A percentile compares a stretch with the other conserved stretches of the same genome.
These are phyloP conservation scores for Pseudocercospora musae DNA, from an alignment of 2,329 filamentous ascomycete species.

Conservation along the genomic window DNA sequence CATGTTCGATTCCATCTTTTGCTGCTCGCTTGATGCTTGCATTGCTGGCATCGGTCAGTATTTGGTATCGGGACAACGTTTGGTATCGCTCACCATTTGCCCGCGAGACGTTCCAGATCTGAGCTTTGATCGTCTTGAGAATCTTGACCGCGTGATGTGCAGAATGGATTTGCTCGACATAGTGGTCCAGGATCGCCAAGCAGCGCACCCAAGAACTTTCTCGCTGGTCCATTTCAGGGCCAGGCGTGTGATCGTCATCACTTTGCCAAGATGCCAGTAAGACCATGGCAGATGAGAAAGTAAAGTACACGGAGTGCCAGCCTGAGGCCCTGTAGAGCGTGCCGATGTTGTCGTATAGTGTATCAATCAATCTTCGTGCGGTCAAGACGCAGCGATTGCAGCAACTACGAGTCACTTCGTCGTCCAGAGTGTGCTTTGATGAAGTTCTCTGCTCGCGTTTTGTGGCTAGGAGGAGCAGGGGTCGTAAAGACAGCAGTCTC, in stretches of 20 bases:
- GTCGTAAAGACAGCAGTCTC: conserved; percentile 24
- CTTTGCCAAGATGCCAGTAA: conserved; percentile 25
- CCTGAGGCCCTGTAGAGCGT: conserved; percentile 26
- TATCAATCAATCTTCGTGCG: conserved; percentile 37
- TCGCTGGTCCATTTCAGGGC: conserved; percentile 14
- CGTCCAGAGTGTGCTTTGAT: conserved; percentile 35
- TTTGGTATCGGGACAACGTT: background rate
- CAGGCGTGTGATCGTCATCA: conserved; percentile 5
- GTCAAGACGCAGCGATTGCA: conserved; percentile 32
- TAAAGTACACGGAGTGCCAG: conserved; percentile 29
- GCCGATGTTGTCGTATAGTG: conserved; percentile 34
- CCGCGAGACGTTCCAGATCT: conserved; percentile 11
- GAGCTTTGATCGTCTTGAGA: conserved; percentile 23
- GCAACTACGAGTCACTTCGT: conserved; percentile 32
- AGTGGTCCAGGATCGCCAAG: conserved; percentile 22
- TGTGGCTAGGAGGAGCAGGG: conserved; percentile 35
- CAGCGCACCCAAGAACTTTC: conserved; percentile 25
- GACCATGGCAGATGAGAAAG: conserved; percentile 26
- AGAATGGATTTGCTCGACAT: conserved; percentile 26
- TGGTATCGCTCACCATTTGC: background rate
- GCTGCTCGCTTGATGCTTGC: background rate
- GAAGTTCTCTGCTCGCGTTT: conserved; percentile 24
- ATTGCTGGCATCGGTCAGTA: background rate
- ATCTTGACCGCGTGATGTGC: conserved; percentile 24
- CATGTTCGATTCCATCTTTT: background rate